phyloP scores from a whole-genome alignment of 768 basidiomycete genomes.

The Podaxis sp. region DNA sequence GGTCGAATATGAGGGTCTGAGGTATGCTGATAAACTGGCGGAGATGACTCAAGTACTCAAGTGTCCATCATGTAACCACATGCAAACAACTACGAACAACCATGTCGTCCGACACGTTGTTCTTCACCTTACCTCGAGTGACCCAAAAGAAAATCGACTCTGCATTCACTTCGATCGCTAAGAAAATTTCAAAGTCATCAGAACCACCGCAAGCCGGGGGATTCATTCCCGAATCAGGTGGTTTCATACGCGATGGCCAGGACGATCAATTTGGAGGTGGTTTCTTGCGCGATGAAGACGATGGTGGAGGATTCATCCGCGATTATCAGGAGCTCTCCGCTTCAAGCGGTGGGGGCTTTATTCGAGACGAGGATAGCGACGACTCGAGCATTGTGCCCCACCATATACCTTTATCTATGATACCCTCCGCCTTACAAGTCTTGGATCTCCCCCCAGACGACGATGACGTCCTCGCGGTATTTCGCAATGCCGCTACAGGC shows the following conservation, averaged over 20 bases:
- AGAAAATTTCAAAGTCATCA: not conserved
- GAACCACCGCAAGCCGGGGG: not conserved
- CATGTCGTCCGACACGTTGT: slow-evolving; percentile 10
- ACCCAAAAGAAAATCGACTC: slow-evolving; percentile 11
- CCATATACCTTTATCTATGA: slow-evolving; percentile 48
- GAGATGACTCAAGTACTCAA: not conserved
- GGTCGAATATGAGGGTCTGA: no score
- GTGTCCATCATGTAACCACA: not conserved
- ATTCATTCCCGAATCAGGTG: slow-evolving; percentile 1
- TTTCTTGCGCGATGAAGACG: slow-evolving; percentile 13
- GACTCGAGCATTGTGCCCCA: slow-evolving; percentile 11
- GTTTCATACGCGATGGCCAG: slow-evolving; percentile 12
- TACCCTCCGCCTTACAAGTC: slow-evolving; percentile 58
- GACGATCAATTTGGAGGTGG: slow-evolving; percentile 10
- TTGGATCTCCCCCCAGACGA: slow-evolving; percentile 72
- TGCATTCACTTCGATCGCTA: slow-evolving; percentile 8
- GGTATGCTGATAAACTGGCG: no score
- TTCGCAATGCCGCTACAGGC: slow-evolving; percentile 71
- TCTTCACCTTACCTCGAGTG: not conserved
- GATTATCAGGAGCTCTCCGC: not conserved
- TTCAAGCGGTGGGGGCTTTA: slow-evolving; percentile 26
- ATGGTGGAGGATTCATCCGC: slow-evolving; percentile 18
- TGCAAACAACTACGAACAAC: not conserved
- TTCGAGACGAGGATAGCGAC: slow-evolving; percentile 18
- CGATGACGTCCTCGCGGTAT: slow-evolving; percentile 64